Evolutionary conservation across 2,329 filamentous ascomycete species (phyloP).

Genomic region (Pezicula rhizophila): DNA sequence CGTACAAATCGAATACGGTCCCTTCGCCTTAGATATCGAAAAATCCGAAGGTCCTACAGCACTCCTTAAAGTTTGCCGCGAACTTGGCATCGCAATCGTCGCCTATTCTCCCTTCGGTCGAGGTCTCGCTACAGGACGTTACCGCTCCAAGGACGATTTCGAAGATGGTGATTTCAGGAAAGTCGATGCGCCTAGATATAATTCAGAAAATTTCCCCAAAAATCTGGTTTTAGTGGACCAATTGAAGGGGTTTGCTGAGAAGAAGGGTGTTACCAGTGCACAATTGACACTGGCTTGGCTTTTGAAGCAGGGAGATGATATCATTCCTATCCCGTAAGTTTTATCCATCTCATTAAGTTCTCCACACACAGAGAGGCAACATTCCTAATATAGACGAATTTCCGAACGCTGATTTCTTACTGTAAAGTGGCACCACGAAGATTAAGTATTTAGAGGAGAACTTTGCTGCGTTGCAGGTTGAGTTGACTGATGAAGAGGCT

Average conservation of each 20-base stretch:
- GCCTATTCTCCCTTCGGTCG: constrained; percentile 55
- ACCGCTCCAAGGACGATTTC: constrained; percentile 40
- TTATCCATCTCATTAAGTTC: no score
- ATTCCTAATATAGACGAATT: no score
- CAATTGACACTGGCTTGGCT: constrained; percentile 49
- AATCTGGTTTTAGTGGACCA: constrained; percentile 41
- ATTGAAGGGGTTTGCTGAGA: constrained; percentile 38
- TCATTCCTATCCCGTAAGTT: constrained; percentile 42
- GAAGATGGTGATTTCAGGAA: constrained; percentile 41
- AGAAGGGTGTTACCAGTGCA: constrained; percentile 41
- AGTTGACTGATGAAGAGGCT: constrained; percentile 12
- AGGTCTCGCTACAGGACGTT: constrained; percentile 48
- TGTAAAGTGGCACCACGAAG: constrained; percentile 38
- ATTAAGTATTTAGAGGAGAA: constrained; percentile 34
- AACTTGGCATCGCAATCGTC: constrained; percentile 51
- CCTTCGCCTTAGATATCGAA: constrained; percentile 54
- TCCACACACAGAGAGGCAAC: no score
- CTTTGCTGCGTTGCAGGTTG: constrained; percentile 12
- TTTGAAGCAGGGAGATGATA: constrained; percentile 43
- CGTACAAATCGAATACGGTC: constrained; percentile 49
- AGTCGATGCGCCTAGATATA: constrained; percentile 36
- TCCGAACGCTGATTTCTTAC: no score
- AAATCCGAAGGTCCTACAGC: constrained; percentile 30
- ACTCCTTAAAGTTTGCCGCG: constrained; percentile 48
- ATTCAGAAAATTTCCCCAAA: constrained; percentile 42